These are phyloP conservation scores for Pisolithus sp. DNA, from an alignment of 768 basidiomycete genomes.

Conservation along the genomic window DNA sequence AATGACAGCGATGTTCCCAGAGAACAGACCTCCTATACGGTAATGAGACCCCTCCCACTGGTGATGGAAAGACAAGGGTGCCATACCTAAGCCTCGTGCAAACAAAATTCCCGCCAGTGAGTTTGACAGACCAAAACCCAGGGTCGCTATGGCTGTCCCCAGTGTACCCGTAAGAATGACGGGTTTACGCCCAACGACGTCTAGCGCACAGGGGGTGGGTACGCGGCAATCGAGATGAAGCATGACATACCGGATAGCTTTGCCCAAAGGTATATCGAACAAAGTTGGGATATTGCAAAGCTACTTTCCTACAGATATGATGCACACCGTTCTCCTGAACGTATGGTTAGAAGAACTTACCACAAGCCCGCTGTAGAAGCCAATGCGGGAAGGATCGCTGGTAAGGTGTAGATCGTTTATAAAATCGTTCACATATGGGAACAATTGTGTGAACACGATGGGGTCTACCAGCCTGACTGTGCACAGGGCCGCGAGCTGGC, in stretches of 20 bases:
- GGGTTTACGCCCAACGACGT: slow-evolving; percentile 59
- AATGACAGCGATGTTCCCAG: slow-evolving; percentile 61
- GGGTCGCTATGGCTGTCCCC: slow-evolving; percentile 46
- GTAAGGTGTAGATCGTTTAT: slow-evolving; percentile 51
- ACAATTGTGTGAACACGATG: slow-evolving; percentile 56
- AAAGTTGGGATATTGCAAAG: slow-evolving; percentile 55
- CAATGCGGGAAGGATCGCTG: slow-evolving; percentile 51
- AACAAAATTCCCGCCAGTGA: slow-evolving; percentile 43
- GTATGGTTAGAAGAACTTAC: slow-evolving; percentile 30
- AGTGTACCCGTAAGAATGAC: slow-evolving; percentile 49
- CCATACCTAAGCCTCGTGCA: slow-evolving; percentile 46
- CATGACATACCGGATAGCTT: slow-evolving; percentile 44
- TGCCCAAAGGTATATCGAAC: slow-evolving; percentile 61
- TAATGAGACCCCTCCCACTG: slow-evolving; percentile 1
- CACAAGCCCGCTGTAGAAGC: slow-evolving; percentile 65
- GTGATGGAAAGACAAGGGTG: neutral
- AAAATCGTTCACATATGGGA: slow-evolving; percentile 68
- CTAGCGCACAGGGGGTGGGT: slow-evolving; percentile 24
- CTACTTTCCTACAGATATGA: slow-evolving; percentile 46
- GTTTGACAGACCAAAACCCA: slow-evolving; percentile 54
- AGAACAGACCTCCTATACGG: slow-evolving; percentile 48
- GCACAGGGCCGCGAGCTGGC: slow-evolving; percentile 50
- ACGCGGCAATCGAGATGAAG: neutral
- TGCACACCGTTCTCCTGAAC: neutral
- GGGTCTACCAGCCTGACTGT: slow-evolving; percentile 52